These are phyloP conservation scores for Puccinia hordei DNA, from an alignment of 1,284 basidiomycete genomes.

Conservation along the genomic window DNA sequence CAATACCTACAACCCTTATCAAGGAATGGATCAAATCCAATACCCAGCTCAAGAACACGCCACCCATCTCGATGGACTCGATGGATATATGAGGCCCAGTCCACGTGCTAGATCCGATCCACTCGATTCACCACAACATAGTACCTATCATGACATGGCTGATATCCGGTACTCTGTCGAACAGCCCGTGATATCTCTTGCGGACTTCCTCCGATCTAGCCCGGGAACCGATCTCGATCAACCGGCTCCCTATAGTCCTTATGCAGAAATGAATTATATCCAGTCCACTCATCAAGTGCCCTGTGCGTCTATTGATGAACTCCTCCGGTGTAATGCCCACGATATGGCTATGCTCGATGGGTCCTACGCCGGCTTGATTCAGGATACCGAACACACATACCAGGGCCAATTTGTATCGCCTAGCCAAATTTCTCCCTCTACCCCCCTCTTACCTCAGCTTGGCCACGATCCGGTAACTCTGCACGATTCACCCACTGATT, in stretches of 20 bases:
- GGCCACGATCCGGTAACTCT: not conserved
- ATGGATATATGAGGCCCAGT: not conserved
- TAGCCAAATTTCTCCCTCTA: not conserved
- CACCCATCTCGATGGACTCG: not conserved
- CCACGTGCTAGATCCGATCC: not conserved
- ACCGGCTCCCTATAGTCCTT: not conserved
- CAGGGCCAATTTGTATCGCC: not conserved
- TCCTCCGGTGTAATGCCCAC: not conserved
- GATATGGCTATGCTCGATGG: not conserved
- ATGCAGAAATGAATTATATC: not conserved
- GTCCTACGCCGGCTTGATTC: not conserved
- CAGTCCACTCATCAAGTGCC: not conserved
- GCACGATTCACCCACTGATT: not conserved
- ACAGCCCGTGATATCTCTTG: not conserved
- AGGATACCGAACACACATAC: not conserved
- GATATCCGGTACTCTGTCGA: not conserved
- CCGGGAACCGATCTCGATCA: not conserved
- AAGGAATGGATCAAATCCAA: not conserved
- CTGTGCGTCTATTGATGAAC: not conserved
- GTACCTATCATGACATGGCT: not conserved
- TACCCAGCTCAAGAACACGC: not conserved
- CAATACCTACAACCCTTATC: not conserved
- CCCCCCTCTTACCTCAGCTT: not conserved
- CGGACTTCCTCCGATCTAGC: not conserved
- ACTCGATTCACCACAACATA: not conserved